A percentile compares a stretch with the other conserved stretches of the same genome.
Conservation (phyloP, 2,329 filamentous ascomycete species). For the Nothophoma quercina region DNA sequence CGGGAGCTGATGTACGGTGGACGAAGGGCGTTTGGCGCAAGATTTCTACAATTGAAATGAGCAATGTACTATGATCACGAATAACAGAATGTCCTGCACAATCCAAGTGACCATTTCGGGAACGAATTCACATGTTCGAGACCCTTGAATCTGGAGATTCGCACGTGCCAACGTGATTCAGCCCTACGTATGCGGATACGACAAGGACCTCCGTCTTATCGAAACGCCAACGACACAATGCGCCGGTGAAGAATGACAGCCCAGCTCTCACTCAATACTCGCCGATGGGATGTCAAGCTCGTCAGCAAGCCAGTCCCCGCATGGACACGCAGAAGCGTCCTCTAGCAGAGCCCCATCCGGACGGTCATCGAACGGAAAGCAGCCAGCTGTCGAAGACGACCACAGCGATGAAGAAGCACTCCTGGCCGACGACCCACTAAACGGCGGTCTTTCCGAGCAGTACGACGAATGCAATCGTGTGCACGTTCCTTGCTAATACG, state of each 20-base stretch:
- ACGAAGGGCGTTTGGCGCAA: background rate
- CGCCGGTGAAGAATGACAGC: conserved; percentile 33
- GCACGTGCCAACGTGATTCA: conserved; percentile 26
- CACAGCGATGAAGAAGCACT: conserved; percentile 58
- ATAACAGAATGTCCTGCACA: no score
- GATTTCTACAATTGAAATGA: no score
- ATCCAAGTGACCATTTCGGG: no score
- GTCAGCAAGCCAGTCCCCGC: conserved; percentile 43
- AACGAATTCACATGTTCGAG: conserved; percentile 19
- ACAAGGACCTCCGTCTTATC: conserved; percentile 12
- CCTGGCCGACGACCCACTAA: conserved; percentile 65
- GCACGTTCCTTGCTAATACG: background rate
- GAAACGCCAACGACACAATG: conserved; percentile 25
- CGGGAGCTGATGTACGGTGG: background rate
- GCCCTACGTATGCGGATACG: conserved; percentile 22
- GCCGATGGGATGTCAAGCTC: conserved; percentile 51
- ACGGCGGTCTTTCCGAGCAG: conserved; percentile 57
- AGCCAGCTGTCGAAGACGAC: conserved; percentile 49
- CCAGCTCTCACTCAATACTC: conserved; percentile 33
- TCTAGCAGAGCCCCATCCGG: conserved; percentile 43
- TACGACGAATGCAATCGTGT: no score
- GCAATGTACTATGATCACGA: background rate
- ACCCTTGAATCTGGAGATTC: conserved; percentile 3
- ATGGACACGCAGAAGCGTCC: conserved; percentile 54
- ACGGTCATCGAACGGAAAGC: conserved; percentile 45